These are phyloP conservation scores for Rutstroemia sp. DNA, from an alignment of 2,329 filamentous ascomycete genomes.

Conservation along the genomic window DNA sequence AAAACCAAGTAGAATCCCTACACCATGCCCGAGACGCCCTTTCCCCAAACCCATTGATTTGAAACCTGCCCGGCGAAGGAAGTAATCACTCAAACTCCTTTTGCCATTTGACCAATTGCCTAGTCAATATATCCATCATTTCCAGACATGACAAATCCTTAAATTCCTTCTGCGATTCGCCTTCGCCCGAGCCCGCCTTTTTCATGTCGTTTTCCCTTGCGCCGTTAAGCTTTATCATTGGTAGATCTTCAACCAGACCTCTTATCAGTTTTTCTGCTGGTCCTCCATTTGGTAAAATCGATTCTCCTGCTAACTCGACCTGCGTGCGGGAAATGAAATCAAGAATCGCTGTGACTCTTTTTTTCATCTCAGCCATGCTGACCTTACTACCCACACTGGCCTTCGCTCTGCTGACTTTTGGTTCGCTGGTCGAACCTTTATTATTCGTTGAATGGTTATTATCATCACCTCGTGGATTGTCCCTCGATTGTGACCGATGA, in stretches of 20 bases:
- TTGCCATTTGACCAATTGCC: slow-evolving; percentile 33
- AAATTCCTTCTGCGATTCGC: slow-evolving; percentile 47
- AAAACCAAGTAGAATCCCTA: background rate
- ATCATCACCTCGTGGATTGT: slow-evolving; percentile 34
- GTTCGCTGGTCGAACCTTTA: slow-evolving; percentile 31
- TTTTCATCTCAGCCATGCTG: slow-evolving; percentile 82
- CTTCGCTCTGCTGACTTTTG: slow-evolving; percentile 27
- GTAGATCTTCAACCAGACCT: slow-evolving; percentile 27
- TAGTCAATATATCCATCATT: slow-evolving; percentile 34
- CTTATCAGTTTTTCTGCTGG: slow-evolving; percentile 27
- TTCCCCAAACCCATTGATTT: background rate
- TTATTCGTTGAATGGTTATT: slow-evolving; percentile 39
- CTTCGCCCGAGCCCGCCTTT: slow-evolving; percentile 27
- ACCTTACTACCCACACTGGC: slow-evolving; percentile 48
- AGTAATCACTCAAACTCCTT: slow-evolving; percentile 19
- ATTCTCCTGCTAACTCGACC: slow-evolving; percentile 71
- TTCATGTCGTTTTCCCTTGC: slow-evolving; percentile 23
- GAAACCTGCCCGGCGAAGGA: background rate
- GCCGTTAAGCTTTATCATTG: slow-evolving; percentile 33
- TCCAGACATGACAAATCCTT: slow-evolving; percentile 53
- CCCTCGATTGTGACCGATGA: slow-evolving; percentile 42
- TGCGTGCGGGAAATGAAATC: slow-evolving; percentile 88
- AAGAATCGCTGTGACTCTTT: slow-evolving; percentile 74
- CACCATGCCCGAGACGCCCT: background rate
- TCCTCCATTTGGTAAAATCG: slow-evolving; percentile 34